Percentiles rank a stretch among this genome's conserved stretches.
Conservation (phyloP, 371 early-diverging fungal species). For the Zychaea mexicana region DNA sequence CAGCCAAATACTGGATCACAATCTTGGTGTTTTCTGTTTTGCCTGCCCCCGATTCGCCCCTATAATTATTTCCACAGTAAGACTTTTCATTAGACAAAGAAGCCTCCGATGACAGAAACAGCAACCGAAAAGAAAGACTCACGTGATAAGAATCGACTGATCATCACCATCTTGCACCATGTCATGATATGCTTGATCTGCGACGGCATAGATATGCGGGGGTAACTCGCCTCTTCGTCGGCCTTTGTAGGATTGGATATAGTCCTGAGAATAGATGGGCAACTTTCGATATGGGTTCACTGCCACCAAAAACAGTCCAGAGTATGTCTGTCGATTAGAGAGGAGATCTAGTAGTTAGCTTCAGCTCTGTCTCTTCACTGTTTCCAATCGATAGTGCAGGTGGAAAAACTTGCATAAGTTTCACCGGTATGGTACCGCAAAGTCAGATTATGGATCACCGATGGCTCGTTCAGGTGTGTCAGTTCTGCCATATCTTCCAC, state of each 20-base stretch:
- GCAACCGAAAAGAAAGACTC: conserved; percentile 25
- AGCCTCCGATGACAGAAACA: neutral
- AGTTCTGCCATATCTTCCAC: conserved; percentile 99
- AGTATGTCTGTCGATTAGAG: conserved; percentile 86
- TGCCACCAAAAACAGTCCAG: conserved; percentile 98
- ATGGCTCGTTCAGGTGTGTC: conserved; percentile 97
- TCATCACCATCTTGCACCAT: conserved; percentile 95
- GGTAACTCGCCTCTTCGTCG: conserved; percentile 89
- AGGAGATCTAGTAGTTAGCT: neutral
- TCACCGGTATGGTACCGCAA: conserved; percentile 89
- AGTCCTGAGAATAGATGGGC: conserved; percentile 90
- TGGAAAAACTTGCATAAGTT: conserved; percentile 81
- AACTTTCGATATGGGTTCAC: conserved; percentile 98
- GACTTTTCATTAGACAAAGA: neutral
- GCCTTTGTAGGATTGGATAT: conserved; percentile 77
- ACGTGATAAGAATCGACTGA: conserved; percentile 99
- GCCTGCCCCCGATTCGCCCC: conserved; percentile 99
- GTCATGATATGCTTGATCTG: conserved; percentile 94
- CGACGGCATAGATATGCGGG: conserved; percentile 97
- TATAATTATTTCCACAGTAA: conserved; percentile 23
- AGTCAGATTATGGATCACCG: conserved; percentile 96
- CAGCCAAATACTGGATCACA: conserved; percentile 98
- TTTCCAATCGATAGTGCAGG: neutral
- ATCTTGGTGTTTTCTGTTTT: conserved; percentile 99
- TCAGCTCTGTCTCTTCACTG: too few species aligned